phyloP scores from a whole-genome alignment of 345 rosid species.

The Lenwebbia sp. region DNA sequence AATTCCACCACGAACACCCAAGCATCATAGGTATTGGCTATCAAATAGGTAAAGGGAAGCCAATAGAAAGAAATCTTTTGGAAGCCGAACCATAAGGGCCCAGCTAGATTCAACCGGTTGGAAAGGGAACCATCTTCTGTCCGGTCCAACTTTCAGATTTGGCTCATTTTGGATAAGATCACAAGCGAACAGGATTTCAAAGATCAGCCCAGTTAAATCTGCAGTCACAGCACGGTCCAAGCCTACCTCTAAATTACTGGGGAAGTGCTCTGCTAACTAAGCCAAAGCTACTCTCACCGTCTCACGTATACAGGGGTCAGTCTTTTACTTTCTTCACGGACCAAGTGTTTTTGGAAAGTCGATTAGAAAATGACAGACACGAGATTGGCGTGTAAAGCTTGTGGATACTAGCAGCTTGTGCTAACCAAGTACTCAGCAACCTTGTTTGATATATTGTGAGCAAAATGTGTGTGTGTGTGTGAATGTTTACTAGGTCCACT shows the following conservation, averaged over 20 bases:
- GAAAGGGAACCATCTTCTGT: background rate
- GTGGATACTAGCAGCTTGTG: background rate
- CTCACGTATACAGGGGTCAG: background rate
- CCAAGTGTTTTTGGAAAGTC: background rate
- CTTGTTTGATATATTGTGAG: background rate
- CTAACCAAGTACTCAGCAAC: background rate
- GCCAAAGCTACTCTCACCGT: background rate
- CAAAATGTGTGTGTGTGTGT: background rate
- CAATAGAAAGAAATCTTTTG: background rate
- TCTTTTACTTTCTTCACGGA: background rate
- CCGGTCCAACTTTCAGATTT: background rate
- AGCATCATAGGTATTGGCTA: background rate
- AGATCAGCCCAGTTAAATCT: background rate
- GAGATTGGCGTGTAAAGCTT: background rate
- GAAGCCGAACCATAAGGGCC: background rate
- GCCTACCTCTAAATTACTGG: background rate
- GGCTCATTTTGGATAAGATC: background rate
- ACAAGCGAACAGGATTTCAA: background rate
- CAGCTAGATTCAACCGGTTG: background rate
- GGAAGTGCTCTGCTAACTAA: background rate
- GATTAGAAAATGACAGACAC: background rate
- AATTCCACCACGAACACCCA: background rate
- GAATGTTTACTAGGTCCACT: background rate
- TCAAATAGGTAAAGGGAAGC: background rate
- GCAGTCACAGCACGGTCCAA: background rate